A percentile compares a stretch with the other conserved stretches of the same genome.
Conservation (phyloP, 2,329 filamentous ascomycete genomes). For the Ophiosphaerella narmari region DNA sequence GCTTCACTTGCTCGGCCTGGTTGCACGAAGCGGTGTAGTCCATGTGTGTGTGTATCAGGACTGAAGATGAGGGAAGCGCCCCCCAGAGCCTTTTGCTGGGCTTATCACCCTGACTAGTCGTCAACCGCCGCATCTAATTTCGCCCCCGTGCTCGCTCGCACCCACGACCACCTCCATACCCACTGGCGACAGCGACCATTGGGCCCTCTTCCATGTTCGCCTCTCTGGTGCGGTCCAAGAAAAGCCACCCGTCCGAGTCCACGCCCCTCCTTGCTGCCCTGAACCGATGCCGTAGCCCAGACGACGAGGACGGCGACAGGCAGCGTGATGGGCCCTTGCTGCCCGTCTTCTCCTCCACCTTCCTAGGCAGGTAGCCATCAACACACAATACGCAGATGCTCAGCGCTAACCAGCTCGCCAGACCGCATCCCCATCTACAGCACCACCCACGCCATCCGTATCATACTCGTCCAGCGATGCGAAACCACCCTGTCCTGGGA, state of each 20-base stretch:
- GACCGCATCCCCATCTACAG: slow-evolving; percentile 88
- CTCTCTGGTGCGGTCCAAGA: slow-evolving; percentile 41
- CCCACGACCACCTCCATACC: slow-evolving; percentile 5
- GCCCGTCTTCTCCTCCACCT: slow-evolving; percentile 47
- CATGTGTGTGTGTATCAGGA: background rate
- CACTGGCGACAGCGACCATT: slow-evolving; percentile 12
- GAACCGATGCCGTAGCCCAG: slow-evolving; percentile 33
- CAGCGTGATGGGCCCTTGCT: slow-evolving; percentile 43
- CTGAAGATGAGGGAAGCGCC: slow-evolving; percentile 7
- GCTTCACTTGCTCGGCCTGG: background rate
- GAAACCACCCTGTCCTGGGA: slow-evolving; percentile 95
- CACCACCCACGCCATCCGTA: slow-evolving; percentile 86
- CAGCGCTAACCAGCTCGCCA: slow-evolving; percentile 46
- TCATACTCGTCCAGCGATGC: slow-evolving; percentile 80
- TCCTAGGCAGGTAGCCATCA: slow-evolving; percentile 34
- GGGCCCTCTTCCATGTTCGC: slow-evolving; percentile 41
- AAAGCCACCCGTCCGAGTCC: slow-evolving; percentile 37
- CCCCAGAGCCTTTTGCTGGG: slow-evolving; percentile 12
- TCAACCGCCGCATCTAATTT: slow-evolving; percentile 11
- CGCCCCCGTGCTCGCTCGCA: slow-evolving; percentile 1
- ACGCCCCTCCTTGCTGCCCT: slow-evolving; percentile 44
- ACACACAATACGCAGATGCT: too few species aligned
- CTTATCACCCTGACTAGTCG: slow-evolving; percentile 7
- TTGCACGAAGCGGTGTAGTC: slow-evolving; percentile 5
- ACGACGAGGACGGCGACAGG: slow-evolving; percentile 35